A percentile compares a stretch with the other conserved stretches of the same genome.
These are phyloP conservation scores for Cucumis sativus DNA, from an alignment of 306 rosid species.

Conservation along the genomic window DNA sequence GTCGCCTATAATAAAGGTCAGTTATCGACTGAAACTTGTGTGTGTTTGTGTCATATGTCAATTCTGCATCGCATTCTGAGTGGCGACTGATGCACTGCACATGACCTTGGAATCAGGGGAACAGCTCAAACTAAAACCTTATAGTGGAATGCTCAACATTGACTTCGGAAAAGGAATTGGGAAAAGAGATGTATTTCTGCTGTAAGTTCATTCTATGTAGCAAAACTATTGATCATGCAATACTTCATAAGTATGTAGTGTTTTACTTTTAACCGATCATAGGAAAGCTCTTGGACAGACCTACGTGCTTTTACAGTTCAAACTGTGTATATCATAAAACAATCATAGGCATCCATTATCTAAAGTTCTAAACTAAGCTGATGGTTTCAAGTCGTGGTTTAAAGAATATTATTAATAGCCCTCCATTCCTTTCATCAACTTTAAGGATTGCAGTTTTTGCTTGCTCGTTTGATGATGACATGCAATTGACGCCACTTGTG, in stretches of 20 bases:
- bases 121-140: constrained; percentile 77
- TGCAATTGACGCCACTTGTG: not conserved
- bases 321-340: not conserved
- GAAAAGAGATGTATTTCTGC: constrained; percentile 76
- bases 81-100: constrained; percentile 19
- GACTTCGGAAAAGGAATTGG: constrained; percentile 96
- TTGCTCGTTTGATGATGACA: not conserved
- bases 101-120: constrained; percentile 57
- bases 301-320: not conserved
- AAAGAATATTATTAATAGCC: not conserved
- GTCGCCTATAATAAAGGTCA: constrained; percentile 77
- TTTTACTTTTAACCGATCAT: not conserved
- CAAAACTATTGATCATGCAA: constrained; percentile 8
- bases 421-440: not conserved
- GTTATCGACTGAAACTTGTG: constrained; percentile 9
- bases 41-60: not conserved
- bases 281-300: not conserved
- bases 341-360: not conserved
- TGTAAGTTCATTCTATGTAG: constrained; percentile 46
- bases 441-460: not conserved
- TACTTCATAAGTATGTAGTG: not conserved
- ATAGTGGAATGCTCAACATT: constrained; percentile 85
- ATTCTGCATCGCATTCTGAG: constrained; percentile 18
- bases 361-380: not conserved
- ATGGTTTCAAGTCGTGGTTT: not conserved